Evolutionary conservation across 2,329 filamentous ascomycete species (phyloP).

Genomic region (Spiromastix sp.): DNA sequence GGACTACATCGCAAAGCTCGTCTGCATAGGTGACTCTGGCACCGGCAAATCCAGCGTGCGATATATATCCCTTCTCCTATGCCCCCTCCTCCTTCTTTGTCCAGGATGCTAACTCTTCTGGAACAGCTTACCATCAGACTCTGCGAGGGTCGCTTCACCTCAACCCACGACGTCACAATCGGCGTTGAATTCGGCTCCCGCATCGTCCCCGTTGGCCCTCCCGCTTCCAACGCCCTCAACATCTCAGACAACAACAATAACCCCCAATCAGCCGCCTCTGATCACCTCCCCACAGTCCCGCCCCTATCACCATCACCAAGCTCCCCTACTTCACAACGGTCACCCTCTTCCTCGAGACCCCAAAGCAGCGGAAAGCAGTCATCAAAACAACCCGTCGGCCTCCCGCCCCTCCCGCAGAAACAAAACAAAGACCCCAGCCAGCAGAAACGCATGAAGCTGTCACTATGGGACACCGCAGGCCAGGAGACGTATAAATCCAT

Average conservation of each 20-base stretch:
- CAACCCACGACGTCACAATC: slow-evolving; percentile 93
- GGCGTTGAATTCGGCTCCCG: slow-evolving; percentile 92
- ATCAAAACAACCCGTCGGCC: slow-evolving; percentile 14
- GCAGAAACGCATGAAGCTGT: slow-evolving; percentile 83
- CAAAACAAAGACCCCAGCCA: slow-evolving; percentile 27
- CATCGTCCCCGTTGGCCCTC: slow-evolving; percentile 82
- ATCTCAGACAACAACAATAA: slow-evolving; percentile 21
- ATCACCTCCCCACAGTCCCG: slow-evolving; percentile 7
- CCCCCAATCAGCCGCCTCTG: slow-evolving; percentile 7
- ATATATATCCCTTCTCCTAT: slow-evolving; percentile 8
- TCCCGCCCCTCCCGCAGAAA: slow-evolving; percentile 28
- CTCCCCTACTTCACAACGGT: slow-evolving; percentile 5
- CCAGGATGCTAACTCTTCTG: too few species aligned
- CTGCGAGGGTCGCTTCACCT: slow-evolving; percentile 89
- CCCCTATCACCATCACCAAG: slow-evolving; percentile 5
- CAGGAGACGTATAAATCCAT: slow-evolving; percentile 98
- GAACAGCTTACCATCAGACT: slow-evolving; percentile 81
- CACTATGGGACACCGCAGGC: slow-evolving; percentile 89
- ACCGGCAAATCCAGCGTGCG: slow-evolving; percentile 77
- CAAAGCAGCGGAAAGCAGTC: slow-evolving; percentile 4
- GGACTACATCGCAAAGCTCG: slow-evolving; percentile 99
- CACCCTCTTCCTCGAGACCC: slow-evolving; percentile 1
- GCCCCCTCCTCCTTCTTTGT: slow-evolving; percentile 7
- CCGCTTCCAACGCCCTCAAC: slow-evolving; percentile 51
- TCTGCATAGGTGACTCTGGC: slow-evolving; percentile 92